These are phyloP conservation scores for Microdochium trichocladiopsis DNA, from an alignment of 2,329 filamentous ascomycete species.

Conservation along the genomic window DNA sequence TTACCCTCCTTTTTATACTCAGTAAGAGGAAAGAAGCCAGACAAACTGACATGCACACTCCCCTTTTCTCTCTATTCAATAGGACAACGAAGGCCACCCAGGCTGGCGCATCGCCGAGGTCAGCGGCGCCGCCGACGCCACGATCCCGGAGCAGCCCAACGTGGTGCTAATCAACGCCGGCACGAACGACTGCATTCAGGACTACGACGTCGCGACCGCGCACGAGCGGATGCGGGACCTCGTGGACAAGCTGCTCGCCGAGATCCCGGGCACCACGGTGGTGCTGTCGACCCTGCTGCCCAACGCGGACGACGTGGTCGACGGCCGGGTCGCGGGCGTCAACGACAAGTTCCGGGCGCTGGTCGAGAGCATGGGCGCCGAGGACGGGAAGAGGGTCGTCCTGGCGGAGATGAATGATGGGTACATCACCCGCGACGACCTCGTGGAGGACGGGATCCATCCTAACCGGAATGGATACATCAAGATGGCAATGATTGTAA, in stretches of 20 bases:
- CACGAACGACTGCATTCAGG: slow-evolving; percentile 29
- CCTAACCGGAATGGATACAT: slow-evolving; percentile 24
- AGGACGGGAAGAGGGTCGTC: slow-evolving; percentile 15
- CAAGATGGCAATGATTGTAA: slow-evolving; percentile 20
- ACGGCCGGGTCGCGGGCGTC: slow-evolving; percentile 14
- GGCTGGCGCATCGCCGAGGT: slow-evolving; percentile 25
- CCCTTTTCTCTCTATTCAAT: too few species aligned
- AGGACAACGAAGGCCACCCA: slow-evolving; percentile 26
- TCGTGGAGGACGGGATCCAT: slow-evolving; percentile 22
- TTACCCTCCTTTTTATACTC: too few species aligned
- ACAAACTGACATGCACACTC: too few species aligned
- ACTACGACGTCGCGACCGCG: slow-evolving; percentile 18
- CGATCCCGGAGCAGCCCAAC: slow-evolving; percentile 22
- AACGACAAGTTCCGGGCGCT: slow-evolving; percentile 20
- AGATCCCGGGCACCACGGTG: slow-evolving; percentile 21
- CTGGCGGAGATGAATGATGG: slow-evolving; percentile 24
- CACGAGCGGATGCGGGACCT: slow-evolving; percentile 18
- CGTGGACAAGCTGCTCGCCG: slow-evolving; percentile 19
- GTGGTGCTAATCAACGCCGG: slow-evolving; percentile 29
- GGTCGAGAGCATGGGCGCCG: slow-evolving; percentile 9
- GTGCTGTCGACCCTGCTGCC: slow-evolving; percentile 24
- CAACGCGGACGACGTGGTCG: slow-evolving; percentile 12
- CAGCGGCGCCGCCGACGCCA: slow-evolving; percentile 16
- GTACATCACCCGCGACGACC: slow-evolving; percentile 16
- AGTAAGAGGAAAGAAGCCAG: too few species aligned